A percentile compares a stretch with the other conserved stretches of the same genome.
Conservation (phyloP, 2,329 filamentous ascomycete species). For the Aschersonia sp. region DNA sequence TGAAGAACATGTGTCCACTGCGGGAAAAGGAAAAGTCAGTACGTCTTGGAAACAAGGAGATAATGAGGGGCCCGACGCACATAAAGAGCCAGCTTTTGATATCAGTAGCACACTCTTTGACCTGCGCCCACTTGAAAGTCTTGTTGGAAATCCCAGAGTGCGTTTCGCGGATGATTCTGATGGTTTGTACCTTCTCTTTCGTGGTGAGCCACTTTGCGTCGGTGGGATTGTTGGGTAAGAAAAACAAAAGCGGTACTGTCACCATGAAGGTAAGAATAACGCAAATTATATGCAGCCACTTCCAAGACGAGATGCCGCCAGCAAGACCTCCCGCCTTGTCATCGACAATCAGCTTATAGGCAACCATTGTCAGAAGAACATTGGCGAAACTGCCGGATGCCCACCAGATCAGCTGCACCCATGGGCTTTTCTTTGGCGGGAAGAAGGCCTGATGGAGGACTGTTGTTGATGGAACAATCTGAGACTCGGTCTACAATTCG, state of each 20-base stretch:
- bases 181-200: constrained; percentile 9
- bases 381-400: constrained; percentile 13
- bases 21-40: not conserved
- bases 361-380: constrained; percentile 13
- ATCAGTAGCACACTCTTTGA: constrained; percentile 9
- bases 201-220: constrained; percentile 9
- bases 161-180: constrained; percentile 7
- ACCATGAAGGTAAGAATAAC: constrained; percentile 33
- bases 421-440: constrained; percentile 13
- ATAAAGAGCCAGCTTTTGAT: constrained; percentile 10
- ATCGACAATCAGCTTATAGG: constrained; percentile 12
- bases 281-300: constrained; percentile 42
- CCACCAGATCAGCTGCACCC: constrained; percentile 15
- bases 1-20: constrained; percentile 13
- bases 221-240: constrained; percentile 9
- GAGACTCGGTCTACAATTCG: constrained; percentile 9
- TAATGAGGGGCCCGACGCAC: not conserved
- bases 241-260: constrained; percentile 5
- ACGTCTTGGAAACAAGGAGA: not conserved
- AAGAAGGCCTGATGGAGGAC: constrained; percentile 14
- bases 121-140: constrained; percentile 10
- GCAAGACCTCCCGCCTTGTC: constrained; percentile 6
- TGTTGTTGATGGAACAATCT: constrained; percentile 13
- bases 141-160: constrained; percentile 10
- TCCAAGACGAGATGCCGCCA: constrained; percentile 10